These are phyloP conservation scores for Hygrophila difformis DNA, from an alignment of 257 asterid species.

Conservation along the genomic window DNA sequence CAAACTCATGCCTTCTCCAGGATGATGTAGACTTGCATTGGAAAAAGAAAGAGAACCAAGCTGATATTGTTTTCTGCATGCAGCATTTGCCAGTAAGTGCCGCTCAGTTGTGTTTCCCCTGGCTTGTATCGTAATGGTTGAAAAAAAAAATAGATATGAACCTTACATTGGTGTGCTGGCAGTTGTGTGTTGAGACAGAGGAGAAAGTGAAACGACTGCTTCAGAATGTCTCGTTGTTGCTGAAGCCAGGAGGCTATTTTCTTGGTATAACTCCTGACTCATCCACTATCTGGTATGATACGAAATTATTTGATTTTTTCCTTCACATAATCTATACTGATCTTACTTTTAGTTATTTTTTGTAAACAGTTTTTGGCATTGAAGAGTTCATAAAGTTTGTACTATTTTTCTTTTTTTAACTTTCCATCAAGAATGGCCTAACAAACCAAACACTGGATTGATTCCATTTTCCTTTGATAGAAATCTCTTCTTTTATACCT, in stretches of 20 bases:
- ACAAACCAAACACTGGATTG: too few relatives aligned
- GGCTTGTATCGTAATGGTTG: slow-evolving; percentile 7
- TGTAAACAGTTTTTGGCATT: too few relatives aligned
- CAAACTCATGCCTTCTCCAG: slow-evolving; percentile 35
- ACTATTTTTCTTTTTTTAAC: too few relatives aligned
- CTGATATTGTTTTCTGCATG: slow-evolving; percentile 86
- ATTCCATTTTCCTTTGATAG: too few relatives aligned
- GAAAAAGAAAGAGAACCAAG: slow-evolving; percentile 67
- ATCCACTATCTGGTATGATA: slow-evolving; percentile 97
- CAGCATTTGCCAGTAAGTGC: slow-evolving; percentile 77
- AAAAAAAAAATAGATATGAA: slow-evolving; percentile 12
- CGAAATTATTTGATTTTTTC: slow-evolving; percentile 10
- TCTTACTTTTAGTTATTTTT: background rate
- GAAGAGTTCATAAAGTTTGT: too few relatives aligned
- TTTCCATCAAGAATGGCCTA: too few relatives aligned
- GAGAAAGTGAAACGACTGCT: slow-evolving; percentile 69
- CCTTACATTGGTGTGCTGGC: slow-evolving; percentile 18
- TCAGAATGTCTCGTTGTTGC: slow-evolving; percentile 76
- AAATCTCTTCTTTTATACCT: too few relatives aligned
- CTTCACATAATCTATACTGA: background rate
- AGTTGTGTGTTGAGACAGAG: slow-evolving; percentile 86
- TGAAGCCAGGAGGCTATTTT: slow-evolving; percentile 97
- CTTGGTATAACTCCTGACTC: slow-evolving; percentile 96
- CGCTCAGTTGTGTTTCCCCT: background rate
- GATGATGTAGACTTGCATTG: slow-evolving; percentile 55